Evolutionary conservation across 2,329 filamentous ascomycete genomes (phyloP).

Genomic region (Alternaria solani): DNA sequence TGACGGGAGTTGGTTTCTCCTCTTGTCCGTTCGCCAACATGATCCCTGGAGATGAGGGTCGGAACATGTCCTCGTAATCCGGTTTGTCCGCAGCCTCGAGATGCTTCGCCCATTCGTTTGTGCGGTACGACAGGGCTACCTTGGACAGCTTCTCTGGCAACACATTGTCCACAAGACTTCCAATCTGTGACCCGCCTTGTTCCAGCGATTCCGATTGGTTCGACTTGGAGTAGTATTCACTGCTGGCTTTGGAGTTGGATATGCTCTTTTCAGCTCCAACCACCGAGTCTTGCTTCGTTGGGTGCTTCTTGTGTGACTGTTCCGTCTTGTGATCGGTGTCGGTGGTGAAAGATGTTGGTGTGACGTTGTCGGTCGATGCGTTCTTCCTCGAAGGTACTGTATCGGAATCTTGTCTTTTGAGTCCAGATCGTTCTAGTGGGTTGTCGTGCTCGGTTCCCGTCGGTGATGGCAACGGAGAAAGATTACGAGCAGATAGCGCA

Average conservation of each 20-base stretch:
- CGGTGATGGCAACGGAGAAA: constrained; percentile 41
- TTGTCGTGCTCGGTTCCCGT: constrained; percentile 24
- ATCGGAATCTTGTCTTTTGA: background rate
- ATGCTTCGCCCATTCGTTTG: constrained; percentile 96
- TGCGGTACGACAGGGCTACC: constrained; percentile 83
- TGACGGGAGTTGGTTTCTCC: constrained; percentile 65
- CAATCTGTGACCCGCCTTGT: constrained; percentile 52
- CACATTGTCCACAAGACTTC: constrained; percentile 56
- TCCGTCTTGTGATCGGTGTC: constrained; percentile 45
- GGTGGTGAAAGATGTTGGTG: constrained; percentile 29
- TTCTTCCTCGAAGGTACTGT: background rate
- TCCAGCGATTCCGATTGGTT: constrained; percentile 47
- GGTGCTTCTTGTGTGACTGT: constrained; percentile 14
- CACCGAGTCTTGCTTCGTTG: constrained; percentile 20
- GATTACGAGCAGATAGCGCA: constrained; percentile 42
- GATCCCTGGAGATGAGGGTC: constrained; percentile 55
- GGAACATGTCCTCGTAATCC: constrained; percentile 67
- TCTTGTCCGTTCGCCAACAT: constrained; percentile 48
- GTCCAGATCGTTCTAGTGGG: background rate
- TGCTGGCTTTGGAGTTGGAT: constrained; percentile 27
- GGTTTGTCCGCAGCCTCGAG: constrained; percentile 79
- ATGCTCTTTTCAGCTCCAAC: constrained; percentile 31
- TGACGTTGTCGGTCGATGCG: background rate
- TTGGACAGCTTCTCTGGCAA: constrained; percentile 77
- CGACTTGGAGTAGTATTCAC: constrained; percentile 50